phyloP scores from a whole-genome alignment of 305 asterid species.

The Ilex paraguariensis region DNA sequence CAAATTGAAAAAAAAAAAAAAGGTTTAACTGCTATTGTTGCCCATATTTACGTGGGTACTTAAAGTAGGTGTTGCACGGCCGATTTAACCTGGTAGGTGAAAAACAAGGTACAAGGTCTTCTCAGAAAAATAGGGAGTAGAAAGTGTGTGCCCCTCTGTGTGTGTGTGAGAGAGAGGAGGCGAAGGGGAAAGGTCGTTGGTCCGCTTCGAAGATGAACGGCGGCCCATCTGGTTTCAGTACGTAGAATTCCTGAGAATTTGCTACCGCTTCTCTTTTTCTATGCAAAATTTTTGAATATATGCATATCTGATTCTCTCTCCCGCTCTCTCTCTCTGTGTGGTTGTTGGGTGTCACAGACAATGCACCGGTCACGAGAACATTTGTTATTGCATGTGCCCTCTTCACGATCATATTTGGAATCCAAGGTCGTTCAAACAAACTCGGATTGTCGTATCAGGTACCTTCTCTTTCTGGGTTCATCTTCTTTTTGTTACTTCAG shows the following conservation, averaged over 20 bases:
- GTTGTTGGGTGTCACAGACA: constrained; percentile 34
- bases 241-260: constrained; percentile 12
- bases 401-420: constrained; percentile 88
- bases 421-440: constrained; percentile 69
- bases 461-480: constrained; percentile 2
- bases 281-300: neutral
- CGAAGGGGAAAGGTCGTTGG: constrained; percentile 32
- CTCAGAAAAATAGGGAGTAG: no score
- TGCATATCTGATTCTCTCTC: neutral
- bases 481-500: neutral
- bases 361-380: constrained; percentile 84
- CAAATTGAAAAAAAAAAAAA: no score
- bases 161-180: neutral
- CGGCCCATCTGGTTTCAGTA: constrained; percentile 99
- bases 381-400: constrained; percentile 71
- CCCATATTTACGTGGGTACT: no score
- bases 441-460: constrained; percentile 86
- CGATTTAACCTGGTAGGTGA: no score
- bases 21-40: no score
- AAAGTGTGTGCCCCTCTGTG: no score
- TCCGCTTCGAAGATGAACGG: constrained; percentile 86
- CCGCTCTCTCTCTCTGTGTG: no score
- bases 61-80: no score
- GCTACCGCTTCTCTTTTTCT: neutral
- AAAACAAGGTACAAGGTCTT: no score